A percentile compares a stretch with the other conserved stretches of the same genome.
Evolutionary conservation across 2,329 filamentous ascomycete species (phyloP).

Genomic region (Trichoderma sp.): DNA sequence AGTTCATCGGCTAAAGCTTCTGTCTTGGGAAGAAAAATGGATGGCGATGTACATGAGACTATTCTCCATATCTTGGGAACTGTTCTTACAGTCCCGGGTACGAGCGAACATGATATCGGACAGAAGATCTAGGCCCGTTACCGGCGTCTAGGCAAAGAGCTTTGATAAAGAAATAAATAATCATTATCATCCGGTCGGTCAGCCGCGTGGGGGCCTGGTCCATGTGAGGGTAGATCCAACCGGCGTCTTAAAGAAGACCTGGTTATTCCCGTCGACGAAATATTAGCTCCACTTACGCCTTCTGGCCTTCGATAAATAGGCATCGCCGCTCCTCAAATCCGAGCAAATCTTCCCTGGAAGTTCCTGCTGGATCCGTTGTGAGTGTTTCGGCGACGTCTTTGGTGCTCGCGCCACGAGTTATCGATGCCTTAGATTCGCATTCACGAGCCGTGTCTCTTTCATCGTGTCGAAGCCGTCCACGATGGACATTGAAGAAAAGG

Average conservation of each 20-base stretch:
- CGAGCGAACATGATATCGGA: neutral
- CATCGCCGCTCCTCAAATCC: neutral
- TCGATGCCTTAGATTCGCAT: neutral
- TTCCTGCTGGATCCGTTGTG: neutral
- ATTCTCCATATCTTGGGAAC: neutral
- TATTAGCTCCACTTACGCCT: constrained; percentile 12
- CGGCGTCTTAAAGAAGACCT: constrained; percentile 2
- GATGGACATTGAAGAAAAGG: constrained; percentile 6
- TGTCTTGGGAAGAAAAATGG: neutral
- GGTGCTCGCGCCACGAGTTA: neutral
- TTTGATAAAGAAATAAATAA: neutral
- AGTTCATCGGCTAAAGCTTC: neutral
- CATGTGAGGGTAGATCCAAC: neutral
- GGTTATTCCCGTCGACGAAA: constrained; percentile 14
- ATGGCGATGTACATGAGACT: neutral
- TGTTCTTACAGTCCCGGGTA: neutral
- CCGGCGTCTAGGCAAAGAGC: neutral
- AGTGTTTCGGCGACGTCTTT: neutral
- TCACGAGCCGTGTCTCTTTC: neutral
- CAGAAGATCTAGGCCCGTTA: neutral
- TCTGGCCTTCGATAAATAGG: neutral
- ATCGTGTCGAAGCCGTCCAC: neutral
- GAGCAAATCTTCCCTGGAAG: neutral
- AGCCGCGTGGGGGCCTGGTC: constrained; percentile 13
- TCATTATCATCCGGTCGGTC: neutral